Base-by-base conservation (phyloP, 352 stramenopile genomes). In the Phytophthora pluvialis region DNA sequence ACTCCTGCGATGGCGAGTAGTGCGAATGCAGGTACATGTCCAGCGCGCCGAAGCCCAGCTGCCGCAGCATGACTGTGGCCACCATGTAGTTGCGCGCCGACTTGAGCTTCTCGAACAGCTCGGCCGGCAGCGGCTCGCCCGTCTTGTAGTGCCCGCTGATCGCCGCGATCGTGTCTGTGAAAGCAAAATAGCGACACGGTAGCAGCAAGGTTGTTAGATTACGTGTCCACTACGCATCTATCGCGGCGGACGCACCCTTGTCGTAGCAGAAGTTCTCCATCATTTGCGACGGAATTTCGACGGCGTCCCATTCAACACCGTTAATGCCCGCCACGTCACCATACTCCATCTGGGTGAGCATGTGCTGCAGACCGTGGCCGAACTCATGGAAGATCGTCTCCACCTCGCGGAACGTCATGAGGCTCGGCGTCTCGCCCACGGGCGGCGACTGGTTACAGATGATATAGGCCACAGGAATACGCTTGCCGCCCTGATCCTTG, bases 221-320 rank as follows among this genome's bases (percentile, higher is more conserved):
- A 21, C 5, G 26, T 52, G 16, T 11, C 16, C 12, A 50, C 26
- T 40, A 52, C 31, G 15, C 26, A 25, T n/a, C 42, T 18, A 56
- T 89, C 50, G 5, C 49, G 82, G 95, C n/a, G 67, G 3, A 71
- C 66, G 18, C 15, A 86, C 82, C 78, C 53, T 86, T 72, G 71
- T 99, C 93, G 75, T 99, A 99, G 76, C 95, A 99, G 82, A 97
- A 99, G 75, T 99, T 99, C 64, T 99, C 97, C 97, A 99, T 99
- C 82, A 99, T 99, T 80, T 99, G 97, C 10, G 90, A 98, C 25
- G 97, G 97, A 15, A 99, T 78, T 72, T 99, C 97, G 3, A 99
- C 97, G 12, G 97, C 97, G 82, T 99, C 97, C 97, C 97, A 99
- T 76, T 99, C 97, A 13, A 99, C 89, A 44, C 94, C 94, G 71